phyloP scores from a whole-genome alignment of 768 basidiomycete genomes.

The Pisolithus tinctorius region DNA sequence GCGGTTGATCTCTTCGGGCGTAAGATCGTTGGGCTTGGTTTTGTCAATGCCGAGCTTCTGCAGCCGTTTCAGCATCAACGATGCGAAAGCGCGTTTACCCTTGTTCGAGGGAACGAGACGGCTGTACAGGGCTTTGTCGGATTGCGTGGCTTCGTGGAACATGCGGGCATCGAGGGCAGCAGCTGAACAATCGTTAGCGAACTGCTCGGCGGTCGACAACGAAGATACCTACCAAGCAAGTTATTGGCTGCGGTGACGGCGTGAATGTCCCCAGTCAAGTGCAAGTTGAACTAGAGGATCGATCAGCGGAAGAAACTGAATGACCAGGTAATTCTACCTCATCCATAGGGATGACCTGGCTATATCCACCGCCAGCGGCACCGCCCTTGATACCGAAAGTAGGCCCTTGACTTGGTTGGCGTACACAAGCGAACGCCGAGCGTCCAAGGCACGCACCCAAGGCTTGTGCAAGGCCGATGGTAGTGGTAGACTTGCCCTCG shows the following conservation, averaged over 20 bases:
- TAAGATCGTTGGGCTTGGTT: constrained; percentile 86
- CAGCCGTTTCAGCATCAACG: constrained; percentile 93
- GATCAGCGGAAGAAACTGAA: constrained; percentile 2
- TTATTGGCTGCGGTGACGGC: constrained; percentile 98
- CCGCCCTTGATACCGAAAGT: constrained; percentile 99
- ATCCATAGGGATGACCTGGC: constrained; percentile 99
- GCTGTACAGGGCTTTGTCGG: constrained; percentile 90
- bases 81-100: constrained; percentile 90
- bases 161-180: constrained; percentile 96
- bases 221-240: constrained; percentile 57
- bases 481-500: constrained; percentile 98
- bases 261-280: constrained; percentile 95
- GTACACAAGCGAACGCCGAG: constrained; percentile 91
- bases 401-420: constrained; percentile 97
- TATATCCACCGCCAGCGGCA: constrained; percentile 96
- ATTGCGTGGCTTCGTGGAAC: constrained; percentile 94
- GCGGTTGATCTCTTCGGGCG: constrained; percentile 82
- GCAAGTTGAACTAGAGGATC: constrained; percentile 75
- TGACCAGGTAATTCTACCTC: constrained; percentile 46
- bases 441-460: constrained; percentile 91
- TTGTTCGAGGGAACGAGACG: constrained; percentile 92
- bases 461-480: constrained; percentile 94
- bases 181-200: constrained; percentile 39
- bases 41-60: constrained; percentile 94
- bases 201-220: background rate